These are phyloP conservation scores for Trichoderma guizhouense DNA, from an alignment of 2,329 filamentous ascomycete species.

Conservation along the genomic window DNA sequence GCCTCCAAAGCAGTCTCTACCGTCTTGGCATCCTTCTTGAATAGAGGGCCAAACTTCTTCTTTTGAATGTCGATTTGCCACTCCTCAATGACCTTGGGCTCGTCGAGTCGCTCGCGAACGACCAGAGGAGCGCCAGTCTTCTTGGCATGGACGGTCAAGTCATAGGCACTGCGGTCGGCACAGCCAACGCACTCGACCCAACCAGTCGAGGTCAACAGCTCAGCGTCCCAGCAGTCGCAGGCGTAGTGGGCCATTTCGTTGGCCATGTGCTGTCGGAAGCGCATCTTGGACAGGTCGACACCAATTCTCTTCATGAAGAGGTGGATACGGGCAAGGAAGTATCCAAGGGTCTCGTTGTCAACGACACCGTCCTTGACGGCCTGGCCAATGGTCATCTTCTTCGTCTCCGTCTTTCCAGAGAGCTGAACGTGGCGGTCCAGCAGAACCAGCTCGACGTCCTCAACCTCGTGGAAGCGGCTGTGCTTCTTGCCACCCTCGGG, in stretches of 20 bases:
- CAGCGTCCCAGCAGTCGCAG: constrained; percentile 95
- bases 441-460: constrained; percentile 77
- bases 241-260: constrained; percentile 84
- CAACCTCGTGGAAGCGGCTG: constrained; percentile 78
- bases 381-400: constrained; percentile 74
- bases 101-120: constrained; percentile 76
- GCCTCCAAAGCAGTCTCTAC: constrained; percentile 76
- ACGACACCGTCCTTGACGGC: constrained; percentile 80
- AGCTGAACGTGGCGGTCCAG: constrained; percentile 84
- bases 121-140: constrained; percentile 84
- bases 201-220: constrained; percentile 84
- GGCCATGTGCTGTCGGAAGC: constrained; percentile 95
- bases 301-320: constrained; percentile 87
- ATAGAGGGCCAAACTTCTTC: constrained; percentile 92
- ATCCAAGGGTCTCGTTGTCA: constrained; percentile 96
- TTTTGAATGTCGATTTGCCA: constrained; percentile 86
- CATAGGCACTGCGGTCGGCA: constrained; percentile 92
- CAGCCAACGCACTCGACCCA: constrained; percentile 99
- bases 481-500: constrained; percentile 95
- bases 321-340: constrained; percentile 93
- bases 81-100: constrained; percentile 77
- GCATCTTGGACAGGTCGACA: constrained; percentile 80
- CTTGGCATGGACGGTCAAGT: constrained; percentile 87
- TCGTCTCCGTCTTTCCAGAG: constrained; percentile 73
- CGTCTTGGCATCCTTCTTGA: constrained; percentile 89